Evolutionary conservation across 192 early-diverging fungal species (phyloP).

Genomic region (Backusella parvicylindrica): DNA sequence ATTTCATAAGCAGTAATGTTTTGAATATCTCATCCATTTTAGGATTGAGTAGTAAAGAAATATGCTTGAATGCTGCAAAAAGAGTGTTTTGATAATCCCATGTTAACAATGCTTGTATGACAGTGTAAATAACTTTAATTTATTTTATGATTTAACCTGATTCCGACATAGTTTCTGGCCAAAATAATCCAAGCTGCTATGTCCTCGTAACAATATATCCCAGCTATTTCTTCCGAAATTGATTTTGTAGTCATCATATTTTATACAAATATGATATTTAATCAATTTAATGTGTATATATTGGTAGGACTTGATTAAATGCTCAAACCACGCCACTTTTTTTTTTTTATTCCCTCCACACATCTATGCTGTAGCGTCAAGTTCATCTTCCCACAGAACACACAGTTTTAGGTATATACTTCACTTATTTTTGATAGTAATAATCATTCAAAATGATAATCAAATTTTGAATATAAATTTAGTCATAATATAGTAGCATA

Average conservation of each 20-base stretch:
- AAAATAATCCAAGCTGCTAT: not conserved
- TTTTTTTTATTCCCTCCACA: not conserved
- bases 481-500: not conserved
- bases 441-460: not conserved
- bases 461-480: not conserved
- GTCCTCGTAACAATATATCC: not conserved
- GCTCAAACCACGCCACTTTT: not conserved
- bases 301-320: not conserved
- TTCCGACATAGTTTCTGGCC: not conserved
- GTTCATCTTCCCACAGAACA: not conserved
- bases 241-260: not conserved
- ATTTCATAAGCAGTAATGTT: not conserved
- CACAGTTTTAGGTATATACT: not conserved
- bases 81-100: not conserved
- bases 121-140: not conserved
- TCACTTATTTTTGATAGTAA: not conserved
- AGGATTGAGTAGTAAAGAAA: not conserved
- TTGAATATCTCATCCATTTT: not conserved
- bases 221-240: not conserved
- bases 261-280: not conserved
- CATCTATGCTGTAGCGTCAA: not conserved
- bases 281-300: not conserved
- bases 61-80: not conserved
- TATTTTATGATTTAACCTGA: not conserved
- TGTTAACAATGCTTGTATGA: not conserved